These are phyloP conservation scores for Sporothrix humicola DNA, from an alignment of 2,329 filamentous ascomycete genomes.

Conservation along the genomic window DNA sequence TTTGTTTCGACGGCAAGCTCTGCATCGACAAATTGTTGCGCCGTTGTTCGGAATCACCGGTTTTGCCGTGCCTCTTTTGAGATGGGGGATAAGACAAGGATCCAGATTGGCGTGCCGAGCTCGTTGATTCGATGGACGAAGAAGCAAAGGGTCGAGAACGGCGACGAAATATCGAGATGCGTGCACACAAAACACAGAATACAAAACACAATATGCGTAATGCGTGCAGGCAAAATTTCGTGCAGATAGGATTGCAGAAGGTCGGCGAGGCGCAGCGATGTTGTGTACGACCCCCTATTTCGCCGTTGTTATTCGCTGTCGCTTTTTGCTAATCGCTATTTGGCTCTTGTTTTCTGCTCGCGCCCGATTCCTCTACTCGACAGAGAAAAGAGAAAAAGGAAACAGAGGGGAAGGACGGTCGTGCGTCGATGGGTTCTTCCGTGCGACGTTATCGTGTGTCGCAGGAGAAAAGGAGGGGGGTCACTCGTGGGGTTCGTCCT, in stretches of 20 bases:
- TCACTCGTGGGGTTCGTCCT: not conserved
- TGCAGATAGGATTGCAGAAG: not conserved
- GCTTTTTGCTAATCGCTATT: not conserved
- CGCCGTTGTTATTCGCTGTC: not conserved
- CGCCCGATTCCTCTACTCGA: not conserved
- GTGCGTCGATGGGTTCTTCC: slow-evolving; percentile 22
- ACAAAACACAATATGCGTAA: not conserved
- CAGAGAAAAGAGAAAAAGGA: too few relatives aligned
- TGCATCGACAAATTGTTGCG: slow-evolving; percentile 21
- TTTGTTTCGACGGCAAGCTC: not conserved
- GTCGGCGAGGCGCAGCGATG: slow-evolving; percentile 25
- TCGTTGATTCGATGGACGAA: not conserved
- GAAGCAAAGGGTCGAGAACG: not conserved
- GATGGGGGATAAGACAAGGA: not conserved
- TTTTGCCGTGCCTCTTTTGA: not conserved
- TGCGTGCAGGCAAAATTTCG: not conserved
- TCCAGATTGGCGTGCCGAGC: not conserved
- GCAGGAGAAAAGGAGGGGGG: not conserved
- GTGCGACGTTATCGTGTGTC: slow-evolving; percentile 28
- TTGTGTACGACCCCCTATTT: slow-evolving; percentile 26
- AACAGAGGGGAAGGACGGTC: not conserved
- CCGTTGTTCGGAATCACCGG: slow-evolving; percentile 4
- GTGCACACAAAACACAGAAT: not conserved
- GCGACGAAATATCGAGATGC: not conserved
- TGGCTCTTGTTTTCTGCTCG: not conserved